phyloP scores from a whole-genome alignment of 768 basidiomycete species.

The Crassisporium funariophilum region DNA sequence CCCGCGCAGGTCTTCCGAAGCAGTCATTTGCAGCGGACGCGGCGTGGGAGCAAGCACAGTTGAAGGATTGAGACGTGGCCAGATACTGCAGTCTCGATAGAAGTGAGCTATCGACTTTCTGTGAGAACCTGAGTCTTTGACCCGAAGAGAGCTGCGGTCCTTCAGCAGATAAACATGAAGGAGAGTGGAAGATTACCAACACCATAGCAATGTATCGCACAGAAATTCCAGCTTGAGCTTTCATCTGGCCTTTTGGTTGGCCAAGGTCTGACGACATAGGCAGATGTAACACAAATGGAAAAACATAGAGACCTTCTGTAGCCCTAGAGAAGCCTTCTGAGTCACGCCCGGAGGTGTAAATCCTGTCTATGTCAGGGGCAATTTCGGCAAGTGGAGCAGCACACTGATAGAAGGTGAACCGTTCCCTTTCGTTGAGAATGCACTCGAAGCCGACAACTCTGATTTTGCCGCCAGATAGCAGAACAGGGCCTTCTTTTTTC shows the following conservation, averaged over 20 bases:
- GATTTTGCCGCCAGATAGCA: constrained; percentile 75
- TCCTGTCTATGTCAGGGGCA: constrained; percentile 42
- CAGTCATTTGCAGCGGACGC: constrained; percentile 59
- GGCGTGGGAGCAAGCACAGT: constrained; percentile 60
- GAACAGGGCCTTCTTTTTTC: constrained; percentile 58
- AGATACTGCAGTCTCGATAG: constrained; percentile 80
- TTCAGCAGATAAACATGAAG: constrained; percentile 4
- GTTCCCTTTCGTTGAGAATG: constrained; percentile 52
- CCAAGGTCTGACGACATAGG: constrained; percentile 56
- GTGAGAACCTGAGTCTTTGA: constrained; percentile 63
- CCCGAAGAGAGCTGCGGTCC: constrained; percentile 62
- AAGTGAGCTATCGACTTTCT: constrained; percentile 85
- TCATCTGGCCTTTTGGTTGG: constrained; percentile 58
- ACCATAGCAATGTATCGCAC: constrained; percentile 82
- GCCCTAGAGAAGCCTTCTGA: constrained; percentile 64
- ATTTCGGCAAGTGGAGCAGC: constrained; percentile 55
- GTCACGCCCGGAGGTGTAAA: constrained; percentile 51
- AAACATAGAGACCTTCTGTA: constrained; percentile 62
- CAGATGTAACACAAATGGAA: constrained; percentile 76
- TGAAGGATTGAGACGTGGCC: constrained; percentile 71
- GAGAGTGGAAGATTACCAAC: constrained; percentile 44
- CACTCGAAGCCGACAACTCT: constrained; percentile 87
- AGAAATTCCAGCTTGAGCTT: constrained; percentile 56
- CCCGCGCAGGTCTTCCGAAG: constrained; percentile 56
- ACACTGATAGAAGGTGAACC: constrained; percentile 83